phyloP scores from a whole-genome alignment of 352 stramenopile genomes.

The Peronospora tabacina region DNA sequence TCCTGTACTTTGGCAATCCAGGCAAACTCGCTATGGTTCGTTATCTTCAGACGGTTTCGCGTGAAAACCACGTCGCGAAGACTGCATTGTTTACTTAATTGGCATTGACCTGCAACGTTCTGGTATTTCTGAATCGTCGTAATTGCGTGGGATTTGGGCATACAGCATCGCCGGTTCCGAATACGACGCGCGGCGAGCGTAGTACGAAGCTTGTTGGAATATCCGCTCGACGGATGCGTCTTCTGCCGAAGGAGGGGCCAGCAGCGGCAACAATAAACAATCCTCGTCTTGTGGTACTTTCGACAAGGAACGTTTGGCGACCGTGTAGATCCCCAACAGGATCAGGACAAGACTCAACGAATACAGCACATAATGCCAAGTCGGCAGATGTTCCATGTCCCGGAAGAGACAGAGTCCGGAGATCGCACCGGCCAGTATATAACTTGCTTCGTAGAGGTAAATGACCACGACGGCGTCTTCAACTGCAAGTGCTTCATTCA shows the following conservation, averaged over 20 bases:
- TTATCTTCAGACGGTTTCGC: neutral
- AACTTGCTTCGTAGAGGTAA: conserved; percentile 76
- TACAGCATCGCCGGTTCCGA: conserved; percentile 21
- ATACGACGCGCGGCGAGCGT: conserved; percentile 30
- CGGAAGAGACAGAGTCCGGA: conserved; percentile 76
- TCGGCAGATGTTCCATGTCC: conserved; percentile 57
- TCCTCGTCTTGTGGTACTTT: conserved; percentile 41
- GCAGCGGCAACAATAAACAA: conserved; percentile 45
- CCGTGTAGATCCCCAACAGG: conserved; percentile 63
- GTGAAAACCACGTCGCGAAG: conserved; percentile 4
- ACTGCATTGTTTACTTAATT: conserved; percentile 15
- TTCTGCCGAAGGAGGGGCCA: conserved; percentile 39
- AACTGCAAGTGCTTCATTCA: conserved; percentile 74
- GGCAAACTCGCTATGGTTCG: neutral
- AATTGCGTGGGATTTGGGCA: conserved; percentile 4
- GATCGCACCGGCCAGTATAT: conserved; percentile 66
- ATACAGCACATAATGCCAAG: conserved; percentile 71
- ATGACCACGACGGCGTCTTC: conserved; percentile 79
- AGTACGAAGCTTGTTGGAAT: conserved; percentile 51
- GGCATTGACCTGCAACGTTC: conserved; percentile 38
- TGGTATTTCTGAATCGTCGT: conserved; percentile 17
- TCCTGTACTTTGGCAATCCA: neutral
- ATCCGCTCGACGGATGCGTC: conserved; percentile 40
- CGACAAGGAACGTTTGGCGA: conserved; percentile 43
- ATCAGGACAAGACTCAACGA: conserved; percentile 63